Percentiles rank a stretch among this genome's conserved stretches.
Evolutionary conservation across 768 basidiomycete species (phyloP).

Genomic region (Boletus sp.): DNA sequence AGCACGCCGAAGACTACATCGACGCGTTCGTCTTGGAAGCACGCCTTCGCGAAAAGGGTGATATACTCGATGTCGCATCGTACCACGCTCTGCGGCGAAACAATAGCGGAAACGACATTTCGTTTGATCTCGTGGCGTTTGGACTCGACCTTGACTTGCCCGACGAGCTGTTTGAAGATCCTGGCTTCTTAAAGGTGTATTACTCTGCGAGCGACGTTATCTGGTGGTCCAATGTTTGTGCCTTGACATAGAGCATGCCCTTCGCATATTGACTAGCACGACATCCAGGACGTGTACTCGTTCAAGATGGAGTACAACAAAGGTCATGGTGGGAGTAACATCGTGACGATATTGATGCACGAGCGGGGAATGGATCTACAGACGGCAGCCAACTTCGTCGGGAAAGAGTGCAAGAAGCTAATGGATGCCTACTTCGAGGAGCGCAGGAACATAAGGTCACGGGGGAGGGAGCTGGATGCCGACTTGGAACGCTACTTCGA

Average conservation of each 20-base stretch:
- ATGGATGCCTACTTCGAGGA: constrained; percentile 49
- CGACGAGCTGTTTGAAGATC: constrained; percentile 57
- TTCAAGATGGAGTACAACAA: constrained; percentile 72
- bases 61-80: constrained; percentile 51
- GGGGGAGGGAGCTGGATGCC: constrained; percentile 44
- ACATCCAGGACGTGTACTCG: constrained; percentile 59
- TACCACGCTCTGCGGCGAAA: constrained; percentile 62
- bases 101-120: constrained; percentile 63
- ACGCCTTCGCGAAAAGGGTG: constrained; percentile 52
- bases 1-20: constrained; percentile 54
- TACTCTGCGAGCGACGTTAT: constrained; percentile 62
- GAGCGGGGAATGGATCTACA: constrained; percentile 52
- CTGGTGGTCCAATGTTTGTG: constrained; percentile 65
- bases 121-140: constrained; percentile 62
- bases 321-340: constrained; percentile 63
- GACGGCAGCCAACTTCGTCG: constrained; percentile 55
- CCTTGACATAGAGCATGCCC: neutral
- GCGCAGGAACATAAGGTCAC: constrained; percentile 46
- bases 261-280: neutral
- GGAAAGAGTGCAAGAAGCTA: constrained; percentile 45
- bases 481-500: constrained; percentile 53
- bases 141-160: constrained; percentile 60
- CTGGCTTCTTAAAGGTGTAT: constrained; percentile 50
- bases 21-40: constrained; percentile 59
- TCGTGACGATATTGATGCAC: constrained; percentile 66